Base-by-base conservation (phyloP, 371 early-diverging fungal genomes). In the Mucor lusitanicus region DNA sequence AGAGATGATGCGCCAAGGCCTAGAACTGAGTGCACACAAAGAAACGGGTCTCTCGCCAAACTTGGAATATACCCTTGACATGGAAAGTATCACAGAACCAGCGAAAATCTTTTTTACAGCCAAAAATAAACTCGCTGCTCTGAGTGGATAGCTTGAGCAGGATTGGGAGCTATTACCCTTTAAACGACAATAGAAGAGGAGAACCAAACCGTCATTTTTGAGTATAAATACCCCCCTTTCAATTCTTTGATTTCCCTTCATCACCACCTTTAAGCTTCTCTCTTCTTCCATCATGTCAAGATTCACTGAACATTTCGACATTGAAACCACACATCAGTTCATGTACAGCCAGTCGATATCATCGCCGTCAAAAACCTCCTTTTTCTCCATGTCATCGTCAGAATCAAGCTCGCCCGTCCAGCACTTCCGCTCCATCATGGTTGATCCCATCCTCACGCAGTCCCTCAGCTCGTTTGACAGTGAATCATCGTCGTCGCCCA, bases 281-380 rank as follows among this genome's bases (percentile, higher is more conserved):
- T 30, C 30, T 30, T 30, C 30, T 30, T 55, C 37, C 3, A 40
- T 32, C 3, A 72, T 72, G 72, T 64, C 72, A 60, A 59, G 72
- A 50, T 72, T 72, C 33, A 72, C 68, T 35, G 72, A 72, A 57
- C 72, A 72, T 44, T 72, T 72, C 57, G 65, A 72, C 61, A 53
- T 71, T 44, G 59, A 53, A 33, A 27, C 19, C 11, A 13, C 39
- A 54, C 55, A 58, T 55, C 66, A 65, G 42, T 53, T 61, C 37
- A 60, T 63, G 6, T 57, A 71, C 37, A 21, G 59, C 8, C 59
- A 63, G 48, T 21, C 48, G 32, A 15, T 66, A 32, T 21, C 46
- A 21, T 71, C 71, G 44, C 66, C 70, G 39, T 70, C 70, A 32
- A 70, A 70, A 53, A 32, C 57, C 17, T 70, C 70, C 2, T 62